These are phyloP conservation scores for Thalassiosira profunda DNA, from an alignment of 108 stramenopile species.

Conservation along the genomic window DNA sequence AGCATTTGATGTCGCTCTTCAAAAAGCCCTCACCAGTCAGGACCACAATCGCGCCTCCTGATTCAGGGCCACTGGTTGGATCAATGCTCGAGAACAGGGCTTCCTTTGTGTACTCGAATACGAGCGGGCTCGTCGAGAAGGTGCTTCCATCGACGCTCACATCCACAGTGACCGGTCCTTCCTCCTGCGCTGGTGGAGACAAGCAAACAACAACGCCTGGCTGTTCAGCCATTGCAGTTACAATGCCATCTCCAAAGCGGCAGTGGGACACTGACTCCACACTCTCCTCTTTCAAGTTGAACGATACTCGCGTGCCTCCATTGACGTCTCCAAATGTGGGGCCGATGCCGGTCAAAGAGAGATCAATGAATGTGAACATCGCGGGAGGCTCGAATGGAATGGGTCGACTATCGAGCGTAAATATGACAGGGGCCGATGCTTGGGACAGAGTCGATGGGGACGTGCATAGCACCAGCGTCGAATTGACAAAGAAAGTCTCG, in stretches of 20 bases:
- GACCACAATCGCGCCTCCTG: slow-evolving; percentile 17
- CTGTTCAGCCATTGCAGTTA: not conserved
- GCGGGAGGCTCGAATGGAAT: not conserved
- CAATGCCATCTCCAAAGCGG: slow-evolving; percentile 4
- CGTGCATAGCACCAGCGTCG: slow-evolving; percentile 10
- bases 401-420: not conserved
- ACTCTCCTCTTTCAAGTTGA: not conserved
- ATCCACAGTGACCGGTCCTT: not conserved
- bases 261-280: not conserved
- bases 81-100: not conserved
- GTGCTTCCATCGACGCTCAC: not conserved
- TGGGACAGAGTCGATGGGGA: not conserved
- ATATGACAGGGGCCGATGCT: not conserved
- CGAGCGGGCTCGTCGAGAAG: not conserved
- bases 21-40: slow-evolving; percentile 25
- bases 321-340: slow-evolving; percentile 22
- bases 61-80: slow-evolving; percentile 8
- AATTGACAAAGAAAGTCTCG: slow-evolving; percentile 19
- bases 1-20: slow-evolving; percentile 12
- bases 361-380: slow-evolving; percentile 8
- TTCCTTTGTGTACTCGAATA: not conserved
- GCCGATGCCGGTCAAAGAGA: slow-evolving; percentile 5
- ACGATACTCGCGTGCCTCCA: slow-evolving; percentile 24
- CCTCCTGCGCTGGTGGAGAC: not conserved
- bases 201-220: too few species aligned